Evolutionary conservation across 23 red algal genomes (phyloP).

Genomic region (Gracilaria gracilis): DNA sequence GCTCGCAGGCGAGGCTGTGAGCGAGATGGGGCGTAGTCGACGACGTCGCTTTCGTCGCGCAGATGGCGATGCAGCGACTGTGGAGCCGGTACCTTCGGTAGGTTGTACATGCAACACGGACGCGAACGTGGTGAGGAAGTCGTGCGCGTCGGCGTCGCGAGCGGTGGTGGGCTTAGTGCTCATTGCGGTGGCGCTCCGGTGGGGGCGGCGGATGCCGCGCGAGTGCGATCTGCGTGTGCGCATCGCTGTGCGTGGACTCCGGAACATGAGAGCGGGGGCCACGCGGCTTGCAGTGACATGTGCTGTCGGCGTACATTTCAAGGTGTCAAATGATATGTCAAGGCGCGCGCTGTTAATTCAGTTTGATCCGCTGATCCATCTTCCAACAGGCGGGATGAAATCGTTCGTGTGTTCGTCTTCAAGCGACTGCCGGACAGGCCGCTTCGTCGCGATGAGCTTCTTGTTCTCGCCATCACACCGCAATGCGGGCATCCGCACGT

Average conservation of each 20-base stretch:
- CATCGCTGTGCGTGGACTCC: no score
- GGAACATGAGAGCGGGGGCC: no score
- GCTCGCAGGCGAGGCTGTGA: background rate
- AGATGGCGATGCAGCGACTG: background rate
- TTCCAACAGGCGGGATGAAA: background rate
- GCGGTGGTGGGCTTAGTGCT: background rate
- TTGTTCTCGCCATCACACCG: constrained; percentile 24
- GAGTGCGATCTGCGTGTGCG: no score
- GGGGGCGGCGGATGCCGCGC: no score
- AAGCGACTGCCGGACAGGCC: background rate
- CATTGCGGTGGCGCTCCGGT: background rate
- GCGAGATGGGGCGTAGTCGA: background rate
- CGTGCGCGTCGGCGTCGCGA: no score
- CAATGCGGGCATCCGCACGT: constrained; percentile 6
- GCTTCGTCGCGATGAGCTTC: background rate
- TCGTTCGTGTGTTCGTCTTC: background rate
- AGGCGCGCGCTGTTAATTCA: background rate
- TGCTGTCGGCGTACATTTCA: no score
- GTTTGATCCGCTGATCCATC: background rate
- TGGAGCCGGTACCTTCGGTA: no score
- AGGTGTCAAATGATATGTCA: no score
- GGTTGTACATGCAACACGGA: background rate
- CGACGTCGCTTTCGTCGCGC: background rate
- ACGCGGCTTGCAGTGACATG: no score
- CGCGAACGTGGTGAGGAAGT: background rate